Conservation (phyloP, 768 basidiomycete species). For the Holtermanniella nyarrowii region DNA sequence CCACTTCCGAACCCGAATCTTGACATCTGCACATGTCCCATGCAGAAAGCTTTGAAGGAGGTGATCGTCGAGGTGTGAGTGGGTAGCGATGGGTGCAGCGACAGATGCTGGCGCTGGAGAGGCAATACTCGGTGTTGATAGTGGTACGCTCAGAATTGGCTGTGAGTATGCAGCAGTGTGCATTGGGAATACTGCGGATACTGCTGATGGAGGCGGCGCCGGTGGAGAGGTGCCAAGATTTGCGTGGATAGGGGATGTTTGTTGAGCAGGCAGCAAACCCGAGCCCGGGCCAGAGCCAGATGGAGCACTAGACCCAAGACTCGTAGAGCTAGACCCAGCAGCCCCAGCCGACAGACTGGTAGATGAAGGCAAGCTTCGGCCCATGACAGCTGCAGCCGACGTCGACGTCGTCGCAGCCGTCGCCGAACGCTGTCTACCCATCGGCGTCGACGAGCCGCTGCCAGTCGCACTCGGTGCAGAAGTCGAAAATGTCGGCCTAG, state of each 20-base stretch:
- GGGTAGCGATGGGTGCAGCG: not conserved
- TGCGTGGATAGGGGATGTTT: too few relatives aligned
- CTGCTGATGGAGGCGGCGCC: not conserved
- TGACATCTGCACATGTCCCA: slow-evolving; percentile 65
- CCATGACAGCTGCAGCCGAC: not conserved
- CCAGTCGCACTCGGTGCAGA: not conserved
- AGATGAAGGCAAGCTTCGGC: not conserved
- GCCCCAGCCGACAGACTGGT: not conserved
- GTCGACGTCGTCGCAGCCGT: too few relatives aligned
- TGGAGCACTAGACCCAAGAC: not conserved
- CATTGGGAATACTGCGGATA: too few relatives aligned
- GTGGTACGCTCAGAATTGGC: too few relatives aligned
- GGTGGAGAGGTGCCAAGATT: not conserved
- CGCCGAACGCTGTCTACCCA: not conserved
- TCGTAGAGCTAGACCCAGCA: not conserved
- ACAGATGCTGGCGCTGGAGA: not conserved
- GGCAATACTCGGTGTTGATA: too few relatives aligned
- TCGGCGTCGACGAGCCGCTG: not conserved
- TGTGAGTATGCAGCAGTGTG: too few relatives aligned
- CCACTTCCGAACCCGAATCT: slow-evolving; percentile 63
- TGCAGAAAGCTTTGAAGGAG: slow-evolving; percentile 64
- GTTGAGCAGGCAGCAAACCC: too few relatives aligned
- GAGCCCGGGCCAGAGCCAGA: not conserved
- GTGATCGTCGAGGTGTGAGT: slow-evolving; percentile 43
- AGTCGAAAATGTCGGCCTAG: not conserved